Evolutionary conservation across 495 filamentous ascomycete species (phyloP), one percentile per base, ranked within the genome.

Genomic region (Polyplosphaeria fusca): DNA sequence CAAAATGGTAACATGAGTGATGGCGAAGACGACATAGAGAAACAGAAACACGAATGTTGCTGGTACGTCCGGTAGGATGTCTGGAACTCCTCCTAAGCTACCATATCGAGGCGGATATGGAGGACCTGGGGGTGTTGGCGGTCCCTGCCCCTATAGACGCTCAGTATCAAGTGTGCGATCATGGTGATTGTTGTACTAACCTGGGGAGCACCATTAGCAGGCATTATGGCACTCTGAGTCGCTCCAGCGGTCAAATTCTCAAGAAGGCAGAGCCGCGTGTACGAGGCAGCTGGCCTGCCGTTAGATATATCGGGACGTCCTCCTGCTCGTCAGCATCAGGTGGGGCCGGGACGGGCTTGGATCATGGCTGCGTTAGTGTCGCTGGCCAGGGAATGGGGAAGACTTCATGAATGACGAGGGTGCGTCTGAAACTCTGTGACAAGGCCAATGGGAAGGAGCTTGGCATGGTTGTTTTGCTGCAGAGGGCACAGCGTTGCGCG

Each of bases 21-120:
- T 58, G 9, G 38, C 65, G 18, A 64, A 58, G 12, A 60, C 11
- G 42, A 72, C 47, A 52, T 71, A 73, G 3, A 73, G 58, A 11
- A 67, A 20, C 0, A 73, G 64, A 57, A 72, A 73, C 30, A 67
- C 65, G 3, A 55, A 48, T 5, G 61, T 59, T 37, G 67, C 54
- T 1, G 70, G 68, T 16, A 71, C 58, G 63, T 73, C 71, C 5
- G 66, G 66, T n/a, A 66, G 43, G 1, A 67, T 30, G 9, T 50
- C 60, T 11, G 71, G 67, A 13, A 61, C 44, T 13, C 61, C 65
- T n/a, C 71, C 71, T 24, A 71, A 41, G 35, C 47, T 55, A 23
- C 53, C 49, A 28, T 52, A 60, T 44, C 59, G 49, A n/a, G 71
- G 68, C 14, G 67, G 52, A 62, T 72, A 72, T 46, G 71, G 71